A percentile compares a stretch with the other conserved stretches of the same genome.
Conservation (phyloP, 2,329 filamentous ascomycete genomes). For the Paraconiothyrium brasiliense region DNA sequence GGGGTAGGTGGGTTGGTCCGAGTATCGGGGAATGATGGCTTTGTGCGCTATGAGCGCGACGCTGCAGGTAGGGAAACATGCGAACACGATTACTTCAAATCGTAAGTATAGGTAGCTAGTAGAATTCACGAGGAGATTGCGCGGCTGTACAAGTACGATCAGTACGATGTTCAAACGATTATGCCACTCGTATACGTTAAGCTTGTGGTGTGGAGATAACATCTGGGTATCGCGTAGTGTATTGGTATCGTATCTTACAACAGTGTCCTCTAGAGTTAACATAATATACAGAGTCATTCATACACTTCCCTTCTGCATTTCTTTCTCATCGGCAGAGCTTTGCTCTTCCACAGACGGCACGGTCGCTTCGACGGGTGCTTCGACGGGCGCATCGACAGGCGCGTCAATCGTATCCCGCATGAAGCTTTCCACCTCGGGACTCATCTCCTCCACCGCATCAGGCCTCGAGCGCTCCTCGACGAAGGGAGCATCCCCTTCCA, state of each 20-base stretch:
- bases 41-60: too few relatives aligned
- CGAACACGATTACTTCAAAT: too few relatives aligned
- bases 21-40: too few relatives aligned
- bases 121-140: too few relatives aligned
- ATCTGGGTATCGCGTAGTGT: neutral
- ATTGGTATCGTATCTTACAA: slow-evolving; percentile 1
- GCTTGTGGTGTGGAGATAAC: too few relatives aligned
- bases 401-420: neutral
- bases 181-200: too few relatives aligned
- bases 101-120: too few relatives aligned
- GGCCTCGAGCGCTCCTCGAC: neutral
- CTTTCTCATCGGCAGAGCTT: neutral
- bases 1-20: too few relatives aligned
- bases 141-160: too few relatives aligned
- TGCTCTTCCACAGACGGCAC: neutral
- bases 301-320: neutral
- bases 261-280: neutral
- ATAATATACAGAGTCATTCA: neutral
- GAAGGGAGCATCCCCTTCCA: neutral
- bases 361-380: neutral
- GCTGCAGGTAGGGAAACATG: too few relatives aligned
- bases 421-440: neutral
- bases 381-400: neutral
- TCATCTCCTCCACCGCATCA: neutral
- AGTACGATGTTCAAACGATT: too few relatives aligned